A percentile compares a stretch with the other conserved stretches of the same genome.
phyloP scores from a whole-genome alignment of 2,329 filamentous ascomycete genomes.

The Venturia oleaginea region DNA sequence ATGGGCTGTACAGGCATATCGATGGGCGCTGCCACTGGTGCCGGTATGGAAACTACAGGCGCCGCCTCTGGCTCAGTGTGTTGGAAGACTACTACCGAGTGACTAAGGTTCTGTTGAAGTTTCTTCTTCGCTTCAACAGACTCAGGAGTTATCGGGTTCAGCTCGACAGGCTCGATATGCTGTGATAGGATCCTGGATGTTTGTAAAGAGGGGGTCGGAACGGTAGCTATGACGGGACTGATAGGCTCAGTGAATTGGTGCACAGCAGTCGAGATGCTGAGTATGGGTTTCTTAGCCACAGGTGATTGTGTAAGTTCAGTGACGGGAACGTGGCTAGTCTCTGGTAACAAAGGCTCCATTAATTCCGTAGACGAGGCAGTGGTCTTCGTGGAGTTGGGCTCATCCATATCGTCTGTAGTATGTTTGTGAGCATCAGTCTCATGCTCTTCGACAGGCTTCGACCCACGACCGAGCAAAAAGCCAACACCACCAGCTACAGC shows the following conservation, averaged over 20 bases:
- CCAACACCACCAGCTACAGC: constrained; percentile 18
- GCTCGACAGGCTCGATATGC: constrained; percentile 34
- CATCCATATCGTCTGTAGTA: neutral
- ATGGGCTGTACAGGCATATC: constrained; percentile 11
- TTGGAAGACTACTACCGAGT: constrained; percentile 24
- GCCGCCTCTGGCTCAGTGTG: constrained; percentile 21
- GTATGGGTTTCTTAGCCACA: constrained; percentile 20
- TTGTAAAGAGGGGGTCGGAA: constrained; percentile 18
- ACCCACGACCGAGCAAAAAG: constrained; percentile 17
- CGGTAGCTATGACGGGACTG: constrained; percentile 11
- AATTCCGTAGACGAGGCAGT: neutral
- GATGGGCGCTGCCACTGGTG: constrained; percentile 15
- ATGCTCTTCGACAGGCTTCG: constrained; percentile 16
- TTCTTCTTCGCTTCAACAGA: constrained; percentile 29
- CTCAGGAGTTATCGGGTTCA: constrained; percentile 18
- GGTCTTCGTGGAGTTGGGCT: neutral
- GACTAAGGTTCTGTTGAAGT: constrained; percentile 7
- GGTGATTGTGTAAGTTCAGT: constrained; percentile 20
- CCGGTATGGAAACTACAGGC: constrained; percentile 18
- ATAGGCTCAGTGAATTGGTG: constrained; percentile 16
- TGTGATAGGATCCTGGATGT: constrained; percentile 5
- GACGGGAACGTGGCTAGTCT: constrained; percentile 17
- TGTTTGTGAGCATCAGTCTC: neutral
- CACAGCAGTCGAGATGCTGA: constrained; percentile 22
- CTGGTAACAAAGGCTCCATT: neutral